A percentile compares a stretch with the other conserved stretches of the same genome.
phyloP scores from a whole-genome alignment of 2,329 filamentous ascomycete species.

The Paecilomyces dactylethromorphus region DNA sequence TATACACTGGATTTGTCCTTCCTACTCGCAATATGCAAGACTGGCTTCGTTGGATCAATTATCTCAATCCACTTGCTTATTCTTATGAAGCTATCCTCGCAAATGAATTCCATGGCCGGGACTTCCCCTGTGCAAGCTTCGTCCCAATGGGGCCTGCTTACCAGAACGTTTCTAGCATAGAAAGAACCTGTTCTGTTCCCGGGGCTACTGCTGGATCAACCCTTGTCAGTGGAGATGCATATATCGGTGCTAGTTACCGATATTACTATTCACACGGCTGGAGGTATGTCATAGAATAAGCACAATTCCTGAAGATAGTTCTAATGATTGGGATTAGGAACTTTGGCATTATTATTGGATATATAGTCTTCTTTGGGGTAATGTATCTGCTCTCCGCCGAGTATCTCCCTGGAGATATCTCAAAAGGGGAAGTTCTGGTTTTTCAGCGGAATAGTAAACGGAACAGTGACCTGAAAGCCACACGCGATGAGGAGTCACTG shows the following conservation, averaged over 20 bases:
- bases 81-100: conserved; percentile 74
- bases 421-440: conserved; percentile 69
- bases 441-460: conserved; percentile 64
- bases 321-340: conserved; percentile 33
- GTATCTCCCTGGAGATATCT: conserved; percentile 59
- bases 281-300: conserved; percentile 23
- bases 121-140: conserved; percentile 50
- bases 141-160: conserved; percentile 11
- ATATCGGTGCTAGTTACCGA: conserved; percentile 48
- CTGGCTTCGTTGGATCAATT: conserved; percentile 81
- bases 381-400: conserved; percentile 60
- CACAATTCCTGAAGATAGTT: too few species aligned
- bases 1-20: conserved; percentile 46
- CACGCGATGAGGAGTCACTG: conserved; percentile 14
- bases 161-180: conserved; percentile 11
- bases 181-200: conserved; percentile 53
- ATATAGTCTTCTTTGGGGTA: conserved; percentile 55
- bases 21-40: conserved; percentile 57
- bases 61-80: conserved; percentile 72
- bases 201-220: conserved; percentile 51
- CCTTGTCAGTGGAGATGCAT: conserved; percentile 53
- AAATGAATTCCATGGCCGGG: conserved; percentile 68
- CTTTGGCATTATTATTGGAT: conserved; percentile 61
- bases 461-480: conserved; percentile 19
- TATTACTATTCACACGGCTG: conserved; percentile 58